Evolutionary conservation across 2,329 filamentous ascomycete species (phyloP), one percentile per base, ranked within the genome.

Genomic region (Pezicula carpinea): DNA sequence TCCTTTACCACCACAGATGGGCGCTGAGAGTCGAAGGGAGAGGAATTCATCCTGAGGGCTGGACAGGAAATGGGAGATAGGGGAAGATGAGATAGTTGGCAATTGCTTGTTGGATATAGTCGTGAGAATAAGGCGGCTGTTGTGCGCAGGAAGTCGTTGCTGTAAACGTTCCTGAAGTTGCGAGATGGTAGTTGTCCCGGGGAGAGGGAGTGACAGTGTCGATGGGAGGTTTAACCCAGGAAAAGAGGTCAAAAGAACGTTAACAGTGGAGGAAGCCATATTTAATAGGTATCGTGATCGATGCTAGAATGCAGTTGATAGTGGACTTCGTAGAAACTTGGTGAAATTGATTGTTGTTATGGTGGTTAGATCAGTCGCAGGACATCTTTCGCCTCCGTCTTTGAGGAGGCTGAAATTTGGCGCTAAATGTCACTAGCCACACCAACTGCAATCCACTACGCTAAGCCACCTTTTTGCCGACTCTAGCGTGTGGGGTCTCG

Each of bases 1-100:
- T 67, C 93, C 93, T 65, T 99, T 99, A 64, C 95, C 95, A 71
- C 95, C 93, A 58, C 85, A 87, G 33, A 96, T 71, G 5, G 87
- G 86, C 2, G 85, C 74, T 6, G 83, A 85, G 23, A 99, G 80
- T 45, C 90, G 88, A 4, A 99, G 77, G 0, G 90, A 85, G 14
- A 99, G 75, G 55, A 97, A 84, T 29, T 82, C 81, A 71, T 86
- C 80, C 44, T 77, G 53, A 5, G 61, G 57, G 29, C 66, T 63
- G 3, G 76, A 70, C 32, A 93, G 75, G 17, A 90, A 76, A 11
- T 75, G 74, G 10, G 79, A 78, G 22, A 95, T 71, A 2, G 78
- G 73, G 0, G 69, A 62, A 2, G 72, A 57, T 15, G 80, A 83
- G 36, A 69, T 68, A 2, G 72, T 63, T 0, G 75, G 67, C 0